These are phyloP conservation scores for Extremus antarcticus DNA, from an alignment of 495 filamentous ascomycete species.

Conservation along the genomic window DNA sequence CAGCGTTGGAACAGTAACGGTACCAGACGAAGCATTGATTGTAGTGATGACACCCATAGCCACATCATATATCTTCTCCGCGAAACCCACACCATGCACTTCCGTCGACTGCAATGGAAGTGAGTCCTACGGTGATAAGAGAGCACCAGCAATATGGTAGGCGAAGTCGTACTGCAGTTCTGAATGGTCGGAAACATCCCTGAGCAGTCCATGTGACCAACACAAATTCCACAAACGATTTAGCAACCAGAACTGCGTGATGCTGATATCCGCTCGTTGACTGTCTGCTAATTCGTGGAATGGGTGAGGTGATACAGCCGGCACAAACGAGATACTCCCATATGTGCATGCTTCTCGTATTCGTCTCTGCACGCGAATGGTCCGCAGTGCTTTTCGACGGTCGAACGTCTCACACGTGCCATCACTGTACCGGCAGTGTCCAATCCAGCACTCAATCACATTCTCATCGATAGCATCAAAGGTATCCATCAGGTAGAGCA, in stretches of 20 bases:
- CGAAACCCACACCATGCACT: neutral
- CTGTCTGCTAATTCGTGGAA: neutral
- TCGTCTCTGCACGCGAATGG: neutral
- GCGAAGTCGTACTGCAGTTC: constrained; percentile 2
- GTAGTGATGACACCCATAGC: neutral
- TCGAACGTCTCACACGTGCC: neutral
- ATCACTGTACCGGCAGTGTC: neutral
- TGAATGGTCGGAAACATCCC: neutral
- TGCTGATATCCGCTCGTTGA: neutral
- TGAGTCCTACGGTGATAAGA: neutral
- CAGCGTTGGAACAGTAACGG: neutral
- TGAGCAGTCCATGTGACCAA: neutral
- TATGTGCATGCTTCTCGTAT: neutral
- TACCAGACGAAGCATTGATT: neutral
- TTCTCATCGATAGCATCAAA: constrained; percentile 3
- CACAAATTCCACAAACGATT: constrained; percentile 4
- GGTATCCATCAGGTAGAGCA: constrained; percentile 1
- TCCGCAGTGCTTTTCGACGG: neutral
- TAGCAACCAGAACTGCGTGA: constrained; percentile 1
- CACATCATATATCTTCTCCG: neutral
- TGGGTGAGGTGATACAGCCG: neutral
- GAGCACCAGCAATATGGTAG: neutral
- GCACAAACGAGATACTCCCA: neutral
- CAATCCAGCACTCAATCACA: constrained; percentile 4
- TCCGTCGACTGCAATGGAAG: neutral